Conservation (phyloP, 371 early-diverging fungal species). For the Zancudomyces culisetae region DNA sequence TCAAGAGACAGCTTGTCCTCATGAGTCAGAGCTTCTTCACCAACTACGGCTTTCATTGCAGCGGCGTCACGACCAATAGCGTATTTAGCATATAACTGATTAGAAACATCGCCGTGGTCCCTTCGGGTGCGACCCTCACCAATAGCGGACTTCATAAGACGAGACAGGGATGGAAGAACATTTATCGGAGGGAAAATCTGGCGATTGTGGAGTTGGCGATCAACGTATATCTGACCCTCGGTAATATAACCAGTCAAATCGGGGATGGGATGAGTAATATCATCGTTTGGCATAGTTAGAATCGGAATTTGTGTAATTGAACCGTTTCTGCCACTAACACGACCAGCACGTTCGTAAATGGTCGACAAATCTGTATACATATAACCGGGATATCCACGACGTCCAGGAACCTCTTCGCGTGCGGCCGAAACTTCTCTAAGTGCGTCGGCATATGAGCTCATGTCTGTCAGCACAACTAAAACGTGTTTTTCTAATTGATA, state of each 20-base stretch:
- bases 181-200: conserved; percentile 99
- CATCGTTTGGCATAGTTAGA: conserved; percentile 99
- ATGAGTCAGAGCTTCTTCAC: conserved; percentile 97
- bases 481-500: conserved; percentile 99
- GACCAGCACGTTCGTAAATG: conserved; percentile 99
- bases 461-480: conserved; percentile 99
- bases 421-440: conserved; percentile 99
- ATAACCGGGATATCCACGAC: conserved; percentile 99
- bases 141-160: conserved; percentile 99
- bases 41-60: conserved; percentile 99
- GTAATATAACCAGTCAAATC: conserved; percentile 99
- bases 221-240: conserved; percentile 99
- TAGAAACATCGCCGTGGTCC: conserved; percentile 99
- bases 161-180: conserved; percentile 97
- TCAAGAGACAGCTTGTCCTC: conserved; percentile 98
- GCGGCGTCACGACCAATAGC: conserved; percentile 99
- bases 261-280: conserved; percentile 99
- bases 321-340: conserved; percentile 98
- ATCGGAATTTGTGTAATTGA: conserved; percentile 99
- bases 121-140: conserved; percentile 98
- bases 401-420: conserved; percentile 99
- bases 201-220: conserved; percentile 98
- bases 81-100: conserved; percentile 99
- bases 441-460: conserved; percentile 99
- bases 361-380: conserved; percentile 99